Evolutionary conservation across 768 basidiomycete species (phyloP), one percentile per base, ranked within the genome.

Genomic region (Clitopilus passeckerianus): DNA sequence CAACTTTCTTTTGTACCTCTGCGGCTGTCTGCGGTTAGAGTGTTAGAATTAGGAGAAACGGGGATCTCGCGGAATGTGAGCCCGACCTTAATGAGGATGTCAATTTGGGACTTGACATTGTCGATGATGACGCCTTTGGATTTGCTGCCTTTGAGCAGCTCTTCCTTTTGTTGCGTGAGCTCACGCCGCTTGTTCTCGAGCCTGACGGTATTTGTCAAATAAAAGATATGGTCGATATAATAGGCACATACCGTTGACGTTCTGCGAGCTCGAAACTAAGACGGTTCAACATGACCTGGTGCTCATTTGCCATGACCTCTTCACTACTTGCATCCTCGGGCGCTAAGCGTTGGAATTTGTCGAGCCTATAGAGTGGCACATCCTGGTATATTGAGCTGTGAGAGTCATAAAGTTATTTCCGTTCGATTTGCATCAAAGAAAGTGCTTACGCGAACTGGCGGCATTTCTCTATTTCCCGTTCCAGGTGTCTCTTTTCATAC

Each of bases 391-490:
- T 87, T 27, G 91, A 93, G 20, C 93, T 95, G 62, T 33, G 57
- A 18, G 9, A 20, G 53, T 53, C 23, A 61, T 50, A 57, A 44
- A 15, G 0, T 16, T 57, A 24, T 24, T 24, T 43, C 12, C 53
- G 50, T 4, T 22, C 55, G 34, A 27, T 5, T 41, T 41, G 52
- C 27, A 37, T 20, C 20, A n/a, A 7, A 30, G 34, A n/a, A 37
- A 18, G 50, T 54, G 80, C 90, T 66, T 69, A 94, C 92, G 90
- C 91, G 68, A 93, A 95, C 68, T 95, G 92, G 53, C 91, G 84
- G 73, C 93, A 95, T 69, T 94, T 93, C 66, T 92, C 90, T 34
- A 95, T 95, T 75, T 95, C 93, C 59, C 91, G 82, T 71, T 94
- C 91, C 5, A 95, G 83, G 67, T 95, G 92, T 24, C 91, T 82